phyloP scores from a whole-genome alignment of 306 rosid species.

The Arachis hypogaea region DNA sequence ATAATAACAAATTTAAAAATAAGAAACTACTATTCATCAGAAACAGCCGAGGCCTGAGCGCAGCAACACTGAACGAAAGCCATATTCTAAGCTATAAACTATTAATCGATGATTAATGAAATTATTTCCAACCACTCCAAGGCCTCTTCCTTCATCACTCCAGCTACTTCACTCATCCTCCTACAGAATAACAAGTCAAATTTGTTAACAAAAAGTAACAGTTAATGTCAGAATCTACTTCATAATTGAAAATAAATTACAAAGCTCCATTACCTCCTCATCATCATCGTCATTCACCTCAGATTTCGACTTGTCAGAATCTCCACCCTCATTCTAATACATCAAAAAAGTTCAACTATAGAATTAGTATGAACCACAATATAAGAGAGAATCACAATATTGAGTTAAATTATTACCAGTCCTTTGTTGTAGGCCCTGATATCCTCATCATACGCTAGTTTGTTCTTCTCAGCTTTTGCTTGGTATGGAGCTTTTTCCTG shows the following conservation, averaged over 20 bases:
- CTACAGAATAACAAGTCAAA: neutral
- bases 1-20: slow-evolving; percentile 31
- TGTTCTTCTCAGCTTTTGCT: slow-evolving; percentile 70
- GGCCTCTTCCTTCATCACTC: slow-evolving; percentile 5
- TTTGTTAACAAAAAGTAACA: no score
- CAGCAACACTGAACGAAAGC: neutral
- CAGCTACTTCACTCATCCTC: slow-evolving; percentile 65
- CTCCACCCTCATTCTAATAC: slow-evolving; percentile 67
- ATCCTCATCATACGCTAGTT: slow-evolving; percentile 56
- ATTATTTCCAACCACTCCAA: slow-evolving; percentile 34
- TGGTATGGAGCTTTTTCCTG: slow-evolving; percentile 76
- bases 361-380: neutral
- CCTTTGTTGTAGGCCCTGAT: slow-evolving; percentile 63
- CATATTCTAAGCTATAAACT: slow-evolving; percentile 7
- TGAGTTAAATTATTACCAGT: slow-evolving; percentile 37
- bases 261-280: slow-evolving; percentile 37
- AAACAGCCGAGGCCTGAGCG: slow-evolving; percentile 30
- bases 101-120: neutral
- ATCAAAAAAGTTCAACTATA: neutral
- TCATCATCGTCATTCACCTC: slow-evolving; percentile 80
- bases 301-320: slow-evolving; percentile 81
- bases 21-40: slow-evolving; percentile 28
- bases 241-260: neutral
- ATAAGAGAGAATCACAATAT: neutral
- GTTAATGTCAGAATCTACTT: no score